A percentile compares a stretch with the other conserved stretches of the same genome.
phyloP scores from a whole-genome alignment of 2,329 filamentous ascomycete species.

The Diaporthe ampelina region DNA sequence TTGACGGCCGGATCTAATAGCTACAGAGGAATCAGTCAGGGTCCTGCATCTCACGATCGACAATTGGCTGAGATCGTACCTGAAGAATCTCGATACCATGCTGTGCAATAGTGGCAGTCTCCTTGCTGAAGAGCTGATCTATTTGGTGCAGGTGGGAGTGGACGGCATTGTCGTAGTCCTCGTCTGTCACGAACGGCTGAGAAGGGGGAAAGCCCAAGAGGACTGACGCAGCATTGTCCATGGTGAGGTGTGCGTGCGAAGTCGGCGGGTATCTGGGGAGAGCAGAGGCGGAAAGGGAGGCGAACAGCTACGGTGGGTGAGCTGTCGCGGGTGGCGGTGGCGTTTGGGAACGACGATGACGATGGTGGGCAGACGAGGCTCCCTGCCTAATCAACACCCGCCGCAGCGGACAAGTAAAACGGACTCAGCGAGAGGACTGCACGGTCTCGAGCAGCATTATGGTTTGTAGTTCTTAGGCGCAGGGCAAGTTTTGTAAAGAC shows the following conservation, averaged over 20 bases:
- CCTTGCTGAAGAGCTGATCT: constrained; percentile 54
- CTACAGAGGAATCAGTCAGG: constrained; percentile 48
- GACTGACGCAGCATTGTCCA: constrained; percentile 55
- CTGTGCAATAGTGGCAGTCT: constrained; percentile 49
- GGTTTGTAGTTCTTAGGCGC: not conserved
- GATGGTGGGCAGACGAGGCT: not conserved
- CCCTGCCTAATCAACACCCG: constrained; percentile 25
- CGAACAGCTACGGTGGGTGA: not conserved
- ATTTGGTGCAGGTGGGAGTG: constrained; percentile 56
- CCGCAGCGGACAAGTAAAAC: constrained; percentile 18
- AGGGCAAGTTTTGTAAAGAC: not conserved
- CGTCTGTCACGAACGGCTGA: constrained; percentile 47
- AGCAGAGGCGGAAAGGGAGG: not conserved
- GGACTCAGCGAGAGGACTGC: not conserved
- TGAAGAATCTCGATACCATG: constrained; percentile 57
- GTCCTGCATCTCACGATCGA: not conserved
- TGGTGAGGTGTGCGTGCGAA: constrained; percentile 41
- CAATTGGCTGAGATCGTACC: constrained; percentile 48
- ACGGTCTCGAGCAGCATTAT: not conserved
- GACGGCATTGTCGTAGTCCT: constrained; percentile 57
- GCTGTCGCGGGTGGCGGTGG: not conserved
- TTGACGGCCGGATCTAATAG: constrained; percentile 62
- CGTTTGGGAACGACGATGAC: not conserved
- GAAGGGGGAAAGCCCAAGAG: constrained; percentile 60
- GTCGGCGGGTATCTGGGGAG: not conserved